Percentiles rank a stretch among this genome's conserved stretches.
phyloP scores from a whole-genome alignment of 2,329 filamentous ascomycete genomes.

The Myriosclerotinia duriaeana region DNA sequence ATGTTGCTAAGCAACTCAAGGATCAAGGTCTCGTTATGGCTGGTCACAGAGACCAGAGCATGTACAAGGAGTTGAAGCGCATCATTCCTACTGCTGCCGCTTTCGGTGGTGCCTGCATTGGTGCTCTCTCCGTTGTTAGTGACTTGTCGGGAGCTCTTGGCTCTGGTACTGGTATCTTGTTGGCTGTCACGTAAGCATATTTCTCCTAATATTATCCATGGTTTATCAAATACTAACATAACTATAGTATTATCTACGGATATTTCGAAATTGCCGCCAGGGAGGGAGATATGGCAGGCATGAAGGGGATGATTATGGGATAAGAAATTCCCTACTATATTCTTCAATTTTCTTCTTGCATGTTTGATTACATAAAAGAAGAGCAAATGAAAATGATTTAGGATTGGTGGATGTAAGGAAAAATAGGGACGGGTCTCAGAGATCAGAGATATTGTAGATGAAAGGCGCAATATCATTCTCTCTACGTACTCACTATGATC shows the following conservation, averaged over 20 bases:
- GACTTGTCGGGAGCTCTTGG: slow-evolving; percentile 95
- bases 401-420: slow-evolving; percentile 12
- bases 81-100: slow-evolving; percentile 97
- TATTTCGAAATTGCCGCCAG: slow-evolving; percentile 99
- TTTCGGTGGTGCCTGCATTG: slow-evolving; percentile 98
- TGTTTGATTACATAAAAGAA: slow-evolving; percentile 24
- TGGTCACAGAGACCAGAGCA: slow-evolving; percentile 98
- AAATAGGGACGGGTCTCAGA: slow-evolving; percentile 12
- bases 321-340: slow-evolving; percentile 43
- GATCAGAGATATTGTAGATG: background rate
- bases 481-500: slow-evolving; percentile 17
- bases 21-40: slow-evolving; percentile 99
- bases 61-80: slow-evolving; percentile 99
- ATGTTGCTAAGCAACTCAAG: slow-evolving; percentile 99
- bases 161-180: slow-evolving; percentile 93
- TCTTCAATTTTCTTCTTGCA: slow-evolving; percentile 35
- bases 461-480: slow-evolving; percentile 18
- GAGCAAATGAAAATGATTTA: slow-evolving; percentile 15
- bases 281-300: slow-evolving; percentile 88
- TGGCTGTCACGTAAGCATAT: slow-evolving; percentile 90
- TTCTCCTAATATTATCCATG: slow-evolving; percentile 11
- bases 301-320: slow-evolving; percentile 73
- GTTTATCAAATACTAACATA: slow-evolving; percentile 42
- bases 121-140: slow-evolving; percentile 90
- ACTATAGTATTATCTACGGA: slow-evolving; percentile 86